phyloP scores from a whole-genome alignment of 2,329 filamentous ascomycete species.

The Claviceps arundinis region DNA sequence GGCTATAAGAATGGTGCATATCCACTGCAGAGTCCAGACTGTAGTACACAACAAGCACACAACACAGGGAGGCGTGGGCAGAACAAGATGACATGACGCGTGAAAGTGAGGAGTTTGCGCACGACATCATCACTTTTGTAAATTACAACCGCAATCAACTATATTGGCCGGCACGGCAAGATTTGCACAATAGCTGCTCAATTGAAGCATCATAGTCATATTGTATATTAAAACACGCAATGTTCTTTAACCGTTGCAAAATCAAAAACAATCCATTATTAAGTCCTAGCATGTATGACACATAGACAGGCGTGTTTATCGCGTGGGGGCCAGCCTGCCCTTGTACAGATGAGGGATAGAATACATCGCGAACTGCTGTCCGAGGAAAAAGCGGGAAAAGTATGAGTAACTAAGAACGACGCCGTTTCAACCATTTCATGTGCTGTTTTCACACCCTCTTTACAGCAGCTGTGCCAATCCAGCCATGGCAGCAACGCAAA shows the following conservation, averaged over 20 bases:
- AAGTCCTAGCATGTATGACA: conserved; percentile 26
- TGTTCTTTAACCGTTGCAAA: conserved; percentile 2
- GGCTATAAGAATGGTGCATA: no score
- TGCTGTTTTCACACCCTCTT: conserved; percentile 13
- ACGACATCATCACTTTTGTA: no score
- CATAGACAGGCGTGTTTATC: conserved; percentile 6
- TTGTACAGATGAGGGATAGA: conserved; percentile 15
- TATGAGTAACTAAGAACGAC: conserved; percentile 21
- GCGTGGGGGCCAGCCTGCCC: conserved; percentile 14
- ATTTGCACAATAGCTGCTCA: no score
- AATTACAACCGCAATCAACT: no score
- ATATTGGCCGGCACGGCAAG: no score
- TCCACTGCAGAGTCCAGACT: no score
- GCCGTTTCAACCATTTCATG: conserved; percentile 21
- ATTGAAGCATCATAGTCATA: no score
- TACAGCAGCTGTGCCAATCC: conserved; percentile 40
- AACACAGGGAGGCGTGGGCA: no score
- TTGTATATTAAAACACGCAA: no score
- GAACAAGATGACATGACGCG: no score
- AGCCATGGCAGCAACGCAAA: conserved; percentile 34
- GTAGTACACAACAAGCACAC: no score
- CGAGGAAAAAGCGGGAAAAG: conserved; percentile 21
- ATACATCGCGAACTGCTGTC: conserved; percentile 22
- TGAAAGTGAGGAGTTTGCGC: no score
- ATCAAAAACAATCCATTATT: conserved; percentile 30